phyloP scores from a whole-genome alignment of 1,139 yeast genomes.

The Blastobotrys malaysiensis region DNA sequence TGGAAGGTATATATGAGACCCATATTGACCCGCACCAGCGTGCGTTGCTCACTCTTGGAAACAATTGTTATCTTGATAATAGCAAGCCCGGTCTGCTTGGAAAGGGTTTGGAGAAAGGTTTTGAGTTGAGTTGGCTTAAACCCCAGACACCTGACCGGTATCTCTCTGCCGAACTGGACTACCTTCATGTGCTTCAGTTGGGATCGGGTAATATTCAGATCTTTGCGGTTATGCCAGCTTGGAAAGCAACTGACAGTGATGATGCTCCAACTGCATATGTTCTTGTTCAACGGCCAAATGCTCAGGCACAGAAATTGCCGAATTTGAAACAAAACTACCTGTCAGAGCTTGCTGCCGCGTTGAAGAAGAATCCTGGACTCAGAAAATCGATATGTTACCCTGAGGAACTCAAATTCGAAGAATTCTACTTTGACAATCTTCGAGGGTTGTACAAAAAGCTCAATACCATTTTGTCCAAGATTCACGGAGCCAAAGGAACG shows the following conservation, averaged over 20 bases:
- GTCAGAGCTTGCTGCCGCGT: conserved; percentile 24
- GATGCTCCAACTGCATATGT: conserved; percentile 28
- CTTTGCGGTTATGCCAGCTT: conserved; percentile 60
- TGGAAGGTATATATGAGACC: conserved; percentile 74
- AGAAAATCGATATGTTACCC: conserved; percentile 17
- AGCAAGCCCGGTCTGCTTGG: conserved; percentile 77
- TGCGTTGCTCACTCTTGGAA: conserved; percentile 74
- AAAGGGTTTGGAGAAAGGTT: conserved; percentile 79
- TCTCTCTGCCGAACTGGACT: conserved; percentile 48
- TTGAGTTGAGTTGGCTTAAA: conserved; percentile 51
- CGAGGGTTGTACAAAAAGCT: conserved; percentile 26
- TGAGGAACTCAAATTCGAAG: conserved; percentile 19
- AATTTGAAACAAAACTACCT: conserved; percentile 50
- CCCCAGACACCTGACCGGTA: conserved; percentile 29
- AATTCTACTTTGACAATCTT: conserved; percentile 14
- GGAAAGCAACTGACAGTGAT: conserved; percentile 45
- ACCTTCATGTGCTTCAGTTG: conserved; percentile 66
- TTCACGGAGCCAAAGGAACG: conserved; percentile 65
- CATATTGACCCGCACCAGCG: conserved; percentile 64
- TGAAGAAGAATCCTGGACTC: background rate
- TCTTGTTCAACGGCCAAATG: conserved; percentile 64
- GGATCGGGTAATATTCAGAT: conserved; percentile 74
- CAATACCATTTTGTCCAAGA: conserved; percentile 44
- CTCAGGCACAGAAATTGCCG: conserved; percentile 63
- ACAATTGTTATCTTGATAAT: conserved; percentile 61